Base-by-base conservation (phyloP, 2,329 filamentous ascomycete genomes). In the Gyromitra esculenta region DNA sequence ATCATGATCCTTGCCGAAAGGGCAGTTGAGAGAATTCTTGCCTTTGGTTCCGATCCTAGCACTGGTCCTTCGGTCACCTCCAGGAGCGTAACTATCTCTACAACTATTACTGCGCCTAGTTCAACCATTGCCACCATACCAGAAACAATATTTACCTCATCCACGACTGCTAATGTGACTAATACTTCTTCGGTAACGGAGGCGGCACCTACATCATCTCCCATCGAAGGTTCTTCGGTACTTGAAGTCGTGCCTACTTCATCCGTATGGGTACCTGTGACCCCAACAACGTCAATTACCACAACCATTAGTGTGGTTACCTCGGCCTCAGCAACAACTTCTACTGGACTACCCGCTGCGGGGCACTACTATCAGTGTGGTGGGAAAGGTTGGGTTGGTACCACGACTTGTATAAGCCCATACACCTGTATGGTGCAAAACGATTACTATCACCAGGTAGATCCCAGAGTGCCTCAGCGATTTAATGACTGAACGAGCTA, bases 1-100 rank as follows among this genome's bases (percentile, higher is more conserved):
- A 88, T 91, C 79, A 89, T 91, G 81, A 85, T 89, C 48, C 88
- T 87, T n/a, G 87, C 89, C n/a, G 90, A 92, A 84, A 86, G 87
- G 52, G 89, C 52, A 62, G 45, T 70, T 62, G 54, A 70, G 37
- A 60, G 25, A 41, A 60, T 60, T 21, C 56, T 62, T 50, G 43
- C 25, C 52, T 52, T 62, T 5, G 66, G 43, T 11, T 50, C 54
- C 11, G 25, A 35, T 35, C 21, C 66, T 35, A 62, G 50, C 45
- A 50, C 45, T 11, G 5, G 9, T 11, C 41, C 21, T n/a, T 43
- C 35, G n/a, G 37, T 8, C 7, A 43, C 59, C 39, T 63, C 59
- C 15, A 45, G 15, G 41, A 15, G 41, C 3, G 8, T 5, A 45
- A 35, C 31, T 18, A 68, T 37, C n/a, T 67, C 48, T 52, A 52